Evolutionary conservation across 192 early-diverging fungal species (phyloP), one percentile per base, ranked within the genome.

Genomic region (Podila verticillata): DNA sequence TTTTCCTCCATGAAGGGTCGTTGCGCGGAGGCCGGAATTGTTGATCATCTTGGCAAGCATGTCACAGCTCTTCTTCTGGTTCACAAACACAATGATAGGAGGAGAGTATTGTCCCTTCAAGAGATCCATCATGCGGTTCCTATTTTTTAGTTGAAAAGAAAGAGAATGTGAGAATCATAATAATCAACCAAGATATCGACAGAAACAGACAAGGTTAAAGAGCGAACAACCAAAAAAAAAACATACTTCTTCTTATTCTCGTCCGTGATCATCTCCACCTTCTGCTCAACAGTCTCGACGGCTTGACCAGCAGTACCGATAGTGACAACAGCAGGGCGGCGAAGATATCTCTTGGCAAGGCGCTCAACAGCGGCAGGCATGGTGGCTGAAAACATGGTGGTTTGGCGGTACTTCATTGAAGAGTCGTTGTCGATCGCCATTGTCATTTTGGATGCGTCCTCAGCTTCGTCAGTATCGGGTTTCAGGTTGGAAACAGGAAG

Each of bases 321-420:
- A 24, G 94, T 98, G 20, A 99, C 97, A 0, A 94, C 94, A 9
- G 96, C 97, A 29, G 97, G 97, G 22, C 92, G 79, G 12, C 95
- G 84, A 31, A 99, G 87, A 85, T 98, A 99, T 83, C 91, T 91
- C 84, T 95, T 96, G 19, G 97, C 98, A 35, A 99, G 77, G 28
- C 96, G 88, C 84, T 99, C 98, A 9, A 99, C 96, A 1, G 92
- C 92, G 3, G 96, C 66, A 7, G 98, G 98, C 97, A 99, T 98
- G 5, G 98, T 99, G 15, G 98, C 98, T 19, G 97, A 98, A 84
- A 99, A 99, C 97, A 99, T 98, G 74, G 96, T 95, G 1, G 98
- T 99, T 82, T 99, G 98, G 39, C 98, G 89, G 78, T 90, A 96
- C 71, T 88, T 86, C 44, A 65, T 49, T 26, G 69, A 48, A 12